Evolutionary conservation across 257 asterid genomes (phyloP).

Genomic region (Mitragyna speciosa): DNA sequence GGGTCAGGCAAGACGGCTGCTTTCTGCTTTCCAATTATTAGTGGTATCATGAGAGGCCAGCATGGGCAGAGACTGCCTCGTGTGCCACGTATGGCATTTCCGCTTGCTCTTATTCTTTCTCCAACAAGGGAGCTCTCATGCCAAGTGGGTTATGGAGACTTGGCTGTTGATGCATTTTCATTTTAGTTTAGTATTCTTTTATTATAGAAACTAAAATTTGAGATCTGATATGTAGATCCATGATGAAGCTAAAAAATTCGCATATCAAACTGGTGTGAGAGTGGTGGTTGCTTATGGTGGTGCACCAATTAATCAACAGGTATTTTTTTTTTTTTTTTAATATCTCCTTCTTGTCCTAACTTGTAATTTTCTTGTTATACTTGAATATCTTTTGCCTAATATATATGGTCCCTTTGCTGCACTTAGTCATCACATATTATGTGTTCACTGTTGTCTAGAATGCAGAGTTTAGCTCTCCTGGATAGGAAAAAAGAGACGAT

Average conservation of each 20-base stretch:
- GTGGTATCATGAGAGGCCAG: slow-evolving; percentile 53
- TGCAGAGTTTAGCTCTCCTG: neutral
- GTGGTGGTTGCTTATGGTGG: slow-evolving; percentile 59
- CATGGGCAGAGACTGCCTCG: slow-evolving; percentile 30
- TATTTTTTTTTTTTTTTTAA: slow-evolving; percentile 13
- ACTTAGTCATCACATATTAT: neutral
- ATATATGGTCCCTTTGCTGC: neutral
- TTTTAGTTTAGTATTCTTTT: neutral
- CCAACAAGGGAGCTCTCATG: slow-evolving; percentile 39
- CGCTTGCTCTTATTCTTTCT: slow-evolving; percentile 37
- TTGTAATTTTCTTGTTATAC: neutral
- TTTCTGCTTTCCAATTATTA: slow-evolving; percentile 51
- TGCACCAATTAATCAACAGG: slow-evolving; percentile 51
- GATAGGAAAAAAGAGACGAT: neutral
- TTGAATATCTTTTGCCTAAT: neutral
- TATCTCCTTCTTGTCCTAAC: too few relatives aligned
- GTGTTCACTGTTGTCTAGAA: neutral
- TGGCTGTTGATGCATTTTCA: neutral
- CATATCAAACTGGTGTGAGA: slow-evolving; percentile 52
- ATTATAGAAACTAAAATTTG: neutral
- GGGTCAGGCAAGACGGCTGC: slow-evolving; percentile 62
- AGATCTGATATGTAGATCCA: slow-evolving; percentile 38
- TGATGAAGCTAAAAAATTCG: slow-evolving; percentile 50
- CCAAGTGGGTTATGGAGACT: slow-evolving; percentile 35
- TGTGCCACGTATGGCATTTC: slow-evolving; percentile 34